Base-by-base conservation (phyloP, 305 asterid genomes). In the Lippia alba region DNA sequence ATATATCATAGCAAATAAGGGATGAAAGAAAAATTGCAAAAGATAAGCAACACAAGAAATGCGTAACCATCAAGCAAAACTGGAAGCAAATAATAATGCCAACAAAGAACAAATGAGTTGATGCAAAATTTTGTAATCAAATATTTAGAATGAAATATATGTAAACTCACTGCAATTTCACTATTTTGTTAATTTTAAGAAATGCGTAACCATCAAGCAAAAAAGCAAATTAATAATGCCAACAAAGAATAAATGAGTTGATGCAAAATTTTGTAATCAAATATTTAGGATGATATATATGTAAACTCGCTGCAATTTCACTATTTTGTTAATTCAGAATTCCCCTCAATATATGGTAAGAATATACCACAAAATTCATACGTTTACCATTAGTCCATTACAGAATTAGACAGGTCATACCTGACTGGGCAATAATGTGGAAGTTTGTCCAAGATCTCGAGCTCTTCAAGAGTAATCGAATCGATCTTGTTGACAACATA, bases 391-490 rank as follows among this genome's bases (percentile, higher is more conserved):
- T 19, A 61, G 18, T 19, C 10, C 24, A 15, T 64, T 19, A 61
- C 56, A 71, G 67, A 70, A 60, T 8, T 20, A 62, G 61, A 33
- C 61, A 64, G 71, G 40, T 60, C 61, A 67, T 80, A 94, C 99
- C 99, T 94, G 84, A 94, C 67, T 46, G 99, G 97, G 78, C 97
- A 91, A 84, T 91, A 94, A 79, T 94, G 97, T 41, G 97, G 99
- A 82, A 91, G 97, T 75, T 89, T 94, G 80, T 94, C 97, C 80
- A 94, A 80, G 72, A 94, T 90, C 87, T 94, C 99, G 59, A 94
- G 90, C 83, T 94, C 97, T 79, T 91, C 99, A 69, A 94, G 84
- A 61, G 99, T 94, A 74, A 94, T 87, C 85, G 91, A 97, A 87
- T 94, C 99, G 56, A 91, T 91, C 84, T 94, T 91, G 82, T 94